A percentile compares a stretch with the other conserved stretches of the same genome.
These are phyloP conservation scores for Phytophthora citricola DNA, from an alignment of 352 stramenopile species.

Conservation along the genomic window DNA sequence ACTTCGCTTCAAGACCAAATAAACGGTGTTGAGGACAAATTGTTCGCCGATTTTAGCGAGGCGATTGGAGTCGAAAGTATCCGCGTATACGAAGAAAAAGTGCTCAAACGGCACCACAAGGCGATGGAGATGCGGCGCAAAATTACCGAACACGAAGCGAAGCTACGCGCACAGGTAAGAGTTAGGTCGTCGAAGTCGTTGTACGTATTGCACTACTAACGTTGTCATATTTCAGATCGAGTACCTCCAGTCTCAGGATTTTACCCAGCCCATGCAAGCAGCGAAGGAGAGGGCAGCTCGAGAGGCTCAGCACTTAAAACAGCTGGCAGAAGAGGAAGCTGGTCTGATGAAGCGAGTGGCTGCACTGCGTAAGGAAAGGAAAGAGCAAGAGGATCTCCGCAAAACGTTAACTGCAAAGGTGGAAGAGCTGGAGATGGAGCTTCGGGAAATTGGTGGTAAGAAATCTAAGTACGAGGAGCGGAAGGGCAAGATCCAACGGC, in stretches of 20 bases:
- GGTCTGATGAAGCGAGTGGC: constrained; percentile 52
- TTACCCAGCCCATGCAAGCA: constrained; percentile 50
- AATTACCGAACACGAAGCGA: constrained; percentile 83
- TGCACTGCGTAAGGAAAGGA: constrained; percentile 81
- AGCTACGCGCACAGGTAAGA: constrained; percentile 79
- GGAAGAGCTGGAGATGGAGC: constrained; percentile 64
- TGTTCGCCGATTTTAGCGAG: constrained; percentile 87
- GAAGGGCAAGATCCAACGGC: constrained; percentile 78
- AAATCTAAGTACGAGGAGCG: constrained; percentile 75
- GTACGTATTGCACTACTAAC: constrained; percentile 8
- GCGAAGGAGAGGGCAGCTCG: constrained; percentile 51
- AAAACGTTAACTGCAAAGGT: constrained; percentile 44
- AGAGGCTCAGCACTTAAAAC: constrained; percentile 62
- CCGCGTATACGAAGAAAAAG: constrained; percentile 93
- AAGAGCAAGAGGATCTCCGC: constrained; percentile 55
- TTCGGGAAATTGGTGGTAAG: constrained; percentile 66
- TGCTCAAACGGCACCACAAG: constrained; percentile 86
- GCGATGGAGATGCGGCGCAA: constrained; percentile 74
- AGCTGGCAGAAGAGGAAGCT: constrained; percentile 60
- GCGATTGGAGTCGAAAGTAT: constrained; percentile 83
- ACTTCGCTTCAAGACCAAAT: constrained; percentile 64
- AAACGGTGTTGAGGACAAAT: constrained; percentile 79
- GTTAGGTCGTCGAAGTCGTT: not conserved
- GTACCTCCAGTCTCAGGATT: constrained; percentile 75
- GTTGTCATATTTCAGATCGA: constrained; percentile 45